These are phyloP conservation scores for Parasarocladium wereldwijsianum DNA, from an alignment of 2,329 filamentous ascomycete genomes.

Conservation along the genomic window DNA sequence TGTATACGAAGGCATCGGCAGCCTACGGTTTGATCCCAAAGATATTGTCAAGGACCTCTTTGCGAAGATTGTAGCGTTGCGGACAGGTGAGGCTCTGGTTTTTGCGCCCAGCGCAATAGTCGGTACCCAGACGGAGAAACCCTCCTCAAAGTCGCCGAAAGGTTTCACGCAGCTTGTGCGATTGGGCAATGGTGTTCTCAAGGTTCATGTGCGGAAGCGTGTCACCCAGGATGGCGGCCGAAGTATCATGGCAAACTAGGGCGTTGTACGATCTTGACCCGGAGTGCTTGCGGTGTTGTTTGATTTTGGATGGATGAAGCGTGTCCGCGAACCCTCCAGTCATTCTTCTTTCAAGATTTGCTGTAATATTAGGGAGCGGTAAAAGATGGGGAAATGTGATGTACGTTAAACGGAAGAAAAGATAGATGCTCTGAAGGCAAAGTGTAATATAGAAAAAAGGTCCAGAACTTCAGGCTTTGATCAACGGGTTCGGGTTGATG, in stretches of 20 bases:
- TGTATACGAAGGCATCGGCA: background rate
- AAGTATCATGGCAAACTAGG: conserved; percentile 28
- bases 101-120: conserved; percentile 29
- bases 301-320: too few relatives aligned
- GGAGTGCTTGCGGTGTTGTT: too few relatives aligned
- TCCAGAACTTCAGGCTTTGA: too few relatives aligned
- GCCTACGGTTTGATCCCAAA: background rate
- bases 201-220: conserved; percentile 23
- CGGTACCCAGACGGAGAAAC: conserved; percentile 5
- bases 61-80: conserved; percentile 23
- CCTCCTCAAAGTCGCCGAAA: background rate
- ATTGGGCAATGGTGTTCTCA: conserved; percentile 23
- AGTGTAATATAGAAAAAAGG: too few relatives aligned
- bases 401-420: too few relatives aligned
- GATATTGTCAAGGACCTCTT: conserved; percentile 18
- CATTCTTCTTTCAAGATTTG: too few relatives aligned
- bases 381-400: too few relatives aligned
- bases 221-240: conserved; percentile 28
- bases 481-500: too few relatives aligned
- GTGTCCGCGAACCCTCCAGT: too few relatives aligned
- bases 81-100: conserved; percentile 28
- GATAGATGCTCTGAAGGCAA: too few relatives aligned
- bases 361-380: too few relatives aligned
- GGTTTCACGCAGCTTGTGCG: conserved; percentile 3
- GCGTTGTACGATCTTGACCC: too few relatives aligned